Base-by-base conservation (phyloP, 1,284 basidiomycete genomes). In the Cryptococcus floricola region DNA sequence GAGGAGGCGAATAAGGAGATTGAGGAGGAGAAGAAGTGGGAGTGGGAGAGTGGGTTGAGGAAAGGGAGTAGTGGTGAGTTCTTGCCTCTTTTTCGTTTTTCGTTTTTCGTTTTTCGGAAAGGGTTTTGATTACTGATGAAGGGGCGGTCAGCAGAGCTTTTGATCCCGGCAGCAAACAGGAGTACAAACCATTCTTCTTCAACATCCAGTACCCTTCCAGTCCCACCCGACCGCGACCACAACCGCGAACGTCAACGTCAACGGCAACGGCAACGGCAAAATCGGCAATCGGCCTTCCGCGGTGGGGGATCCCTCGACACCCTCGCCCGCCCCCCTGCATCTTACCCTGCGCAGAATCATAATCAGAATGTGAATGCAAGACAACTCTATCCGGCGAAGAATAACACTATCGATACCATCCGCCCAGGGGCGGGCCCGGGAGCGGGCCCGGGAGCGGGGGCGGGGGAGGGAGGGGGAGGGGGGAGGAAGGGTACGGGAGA, bases 1-100 rank as follows among this genome's bases (percentile, higher is more conserved):
- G 52, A 39, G 18, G 59, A 70, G 52, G 66, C 67, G 14, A 69
- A 69, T 53, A 23, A 19, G 23, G 66, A 67, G 57, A 63, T 66
- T 37, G 59, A 68, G 55, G 43, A 50, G 43, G 46, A 49, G 44
- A 25, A 38, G 38, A 3, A 37, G 16, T 49, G 47, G 38, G 45
- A 37, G 16, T 49, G 47, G 38, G 45, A 28, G 48, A 38, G 47
- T 18, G 27, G 45, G 41, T 28, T 53, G 10, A 52, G 50, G 13
- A 41, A 48, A 6, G 53, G 54, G 25, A 59, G 56, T 34, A 59
- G 56, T 34, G 53, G 55, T 52, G 34, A 51, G 42, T 55, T 55
- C 8, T 16, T 14, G 31, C 19, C 19, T 27, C 14, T 4, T 18
- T 13, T 16, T 48, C 18, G n/a, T n/a, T n/a, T n/a, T n/a, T n/a